Conservation (phyloP, 2,329 filamentous ascomycete genomes). For the Cyanodermella asteris region DNA sequence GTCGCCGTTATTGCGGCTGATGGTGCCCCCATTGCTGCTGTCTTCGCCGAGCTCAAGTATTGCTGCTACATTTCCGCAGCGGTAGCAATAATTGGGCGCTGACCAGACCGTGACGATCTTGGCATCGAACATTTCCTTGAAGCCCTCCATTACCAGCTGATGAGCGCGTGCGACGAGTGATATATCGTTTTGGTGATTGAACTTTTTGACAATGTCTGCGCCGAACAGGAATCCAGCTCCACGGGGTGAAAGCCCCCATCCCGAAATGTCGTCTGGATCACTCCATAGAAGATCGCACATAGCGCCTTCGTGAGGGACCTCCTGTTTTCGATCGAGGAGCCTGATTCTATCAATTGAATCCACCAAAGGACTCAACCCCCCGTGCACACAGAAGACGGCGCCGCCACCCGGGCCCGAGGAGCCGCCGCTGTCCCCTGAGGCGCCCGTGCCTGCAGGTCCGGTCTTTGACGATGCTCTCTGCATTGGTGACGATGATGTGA, state of each 20-base stretch:
- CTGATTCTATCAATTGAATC: slow-evolving; percentile 92
- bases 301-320: slow-evolving; percentile 92
- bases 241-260: slow-evolving; percentile 83
- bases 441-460: slow-evolving; percentile 60
- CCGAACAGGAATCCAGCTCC: slow-evolving; percentile 93
- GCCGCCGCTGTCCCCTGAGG: slow-evolving; percentile 44
- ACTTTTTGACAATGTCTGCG: slow-evolving; percentile 81
- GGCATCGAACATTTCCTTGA: slow-evolving; percentile 96
- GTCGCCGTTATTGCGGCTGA: slow-evolving; percentile 51
- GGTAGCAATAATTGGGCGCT: slow-evolving; percentile 89
- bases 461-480: slow-evolving; percentile 27
- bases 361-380: slow-evolving; percentile 73
- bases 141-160: slow-evolving; percentile 97
- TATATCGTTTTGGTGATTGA: slow-evolving; percentile 87
- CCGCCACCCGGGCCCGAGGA: slow-evolving; percentile 36
- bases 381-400: slow-evolving; percentile 86
- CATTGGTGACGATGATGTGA: slow-evolving; percentile 19
- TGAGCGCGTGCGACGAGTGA: slow-evolving; percentile 84
- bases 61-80: slow-evolving; percentile 86
- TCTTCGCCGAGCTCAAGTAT: slow-evolving; percentile 87
- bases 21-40: slow-evolving; percentile 47
- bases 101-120: slow-evolving; percentile 98
- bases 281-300: slow-evolving; percentile 99
- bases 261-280: slow-evolving; percentile 92
- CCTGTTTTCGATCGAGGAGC: slow-evolving; percentile 85